Conservation (phyloP, 306 rosid species). For the Malus asiatica region DNA sequence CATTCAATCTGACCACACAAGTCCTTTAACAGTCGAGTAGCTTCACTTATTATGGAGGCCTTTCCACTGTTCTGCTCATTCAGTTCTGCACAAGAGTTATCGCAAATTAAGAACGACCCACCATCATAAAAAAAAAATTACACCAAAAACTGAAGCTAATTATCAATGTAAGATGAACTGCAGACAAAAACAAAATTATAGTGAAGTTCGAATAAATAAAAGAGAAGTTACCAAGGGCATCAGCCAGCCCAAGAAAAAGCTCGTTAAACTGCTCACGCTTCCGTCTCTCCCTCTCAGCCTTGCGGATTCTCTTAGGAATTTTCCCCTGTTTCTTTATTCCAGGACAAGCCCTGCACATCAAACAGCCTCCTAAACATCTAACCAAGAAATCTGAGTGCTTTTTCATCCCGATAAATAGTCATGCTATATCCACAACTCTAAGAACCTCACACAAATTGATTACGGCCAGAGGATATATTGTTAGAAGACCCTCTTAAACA, state of each 20-base stretch:
- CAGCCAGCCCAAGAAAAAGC: slow-evolving; percentile 75
- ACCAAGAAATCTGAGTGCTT: slow-evolving; percentile 8
- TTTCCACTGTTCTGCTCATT: slow-evolving; percentile 61
- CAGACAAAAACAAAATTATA: background rate
- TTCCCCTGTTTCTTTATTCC: slow-evolving; percentile 45
- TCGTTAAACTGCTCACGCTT: slow-evolving; percentile 88
- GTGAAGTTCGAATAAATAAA: background rate
- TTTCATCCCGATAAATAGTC: slow-evolving; percentile 3
- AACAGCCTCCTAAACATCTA: slow-evolving; percentile 18
- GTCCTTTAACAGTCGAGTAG: slow-evolving; percentile 58
- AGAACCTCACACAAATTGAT: background rate
- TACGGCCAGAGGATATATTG: background rate
- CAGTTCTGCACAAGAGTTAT: slow-evolving; percentile 35
- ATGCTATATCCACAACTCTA: background rate
- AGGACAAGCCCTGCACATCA: slow-evolving; percentile 45
- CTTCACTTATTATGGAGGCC: slow-evolving; percentile 58
- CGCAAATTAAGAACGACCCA: background rate
- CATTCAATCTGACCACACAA: slow-evolving; percentile 55
- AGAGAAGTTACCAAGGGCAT: slow-evolving; percentile 54
- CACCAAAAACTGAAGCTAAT: background rate
- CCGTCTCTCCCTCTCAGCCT: slow-evolving; percentile 90
- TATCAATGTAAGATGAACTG: background rate
- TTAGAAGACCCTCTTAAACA: too few relatives aligned
- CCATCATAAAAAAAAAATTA: background rate
- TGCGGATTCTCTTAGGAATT: slow-evolving; percentile 71